Evolutionary conservation across 176 grass and related monocot species (phyloP), one percentile per base, ranked within the genome.

Genomic region (Chloris gayana): DNA sequence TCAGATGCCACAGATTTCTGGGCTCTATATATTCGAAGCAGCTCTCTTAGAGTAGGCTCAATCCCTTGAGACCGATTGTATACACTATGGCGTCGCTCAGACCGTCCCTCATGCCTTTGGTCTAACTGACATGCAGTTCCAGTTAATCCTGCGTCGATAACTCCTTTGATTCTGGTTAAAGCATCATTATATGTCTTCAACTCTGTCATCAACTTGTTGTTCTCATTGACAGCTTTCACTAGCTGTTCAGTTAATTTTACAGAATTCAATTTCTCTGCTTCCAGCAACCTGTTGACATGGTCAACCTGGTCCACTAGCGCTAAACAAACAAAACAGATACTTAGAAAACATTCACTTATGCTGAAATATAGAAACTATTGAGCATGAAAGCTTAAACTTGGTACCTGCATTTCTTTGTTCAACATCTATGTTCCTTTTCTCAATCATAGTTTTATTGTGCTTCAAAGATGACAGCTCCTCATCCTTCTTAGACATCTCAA

Each of bases 241-340:
- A 63, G 58, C 38, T 77, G 38, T 22, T 46, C 74, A 46, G 10
- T 45, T 77, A 77, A 64, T 31, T 45, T 41, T 77, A 8, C 32
- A 1, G 17, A 45, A 31, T 46, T 77, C 1, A 19, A 63, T 41
- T 22, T 63, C 21, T 77, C 25, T 46, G 37, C 37, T 77, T 63
- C 25, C 27, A 76, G 63, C 29, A 63, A 22, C 14, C 35, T 62
- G 56, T 42, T 76, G 73, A 76, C 25, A 61, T 76, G 4, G 35
- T 37, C 35, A 37, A 37, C 7, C 35, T 37, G 35, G 35, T 37
- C 7, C 35, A 37, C 35, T 37, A 37, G 35, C 4, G 7, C 35
- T 37, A 37, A 6, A 37, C 5, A 6, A 37, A 37, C 35, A 6
- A 37, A 37, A 37, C 35, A 37, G 35, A 6, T 37, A 37, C 7